These are phyloP conservation scores for Fraxinus americana DNA, from an alignment of 257 asterid genomes.

Conservation along the genomic window DNA sequence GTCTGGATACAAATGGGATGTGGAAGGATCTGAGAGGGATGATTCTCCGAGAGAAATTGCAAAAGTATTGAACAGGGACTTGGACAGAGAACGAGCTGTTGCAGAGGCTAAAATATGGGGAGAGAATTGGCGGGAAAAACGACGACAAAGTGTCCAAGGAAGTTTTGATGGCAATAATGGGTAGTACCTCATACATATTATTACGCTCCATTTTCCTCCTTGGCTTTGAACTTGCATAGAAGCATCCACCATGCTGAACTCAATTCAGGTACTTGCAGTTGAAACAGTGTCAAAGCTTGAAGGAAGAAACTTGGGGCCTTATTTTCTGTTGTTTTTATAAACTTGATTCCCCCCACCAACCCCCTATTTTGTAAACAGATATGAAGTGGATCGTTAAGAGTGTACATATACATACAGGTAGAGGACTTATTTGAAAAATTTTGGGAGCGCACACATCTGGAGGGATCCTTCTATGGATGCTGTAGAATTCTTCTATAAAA, in stretches of 20 bases:
- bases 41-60: conserved; percentile 53
- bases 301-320: neutral
- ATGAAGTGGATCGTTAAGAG: conserved; percentile 15
- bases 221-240: neutral
- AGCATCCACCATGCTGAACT: neutral
- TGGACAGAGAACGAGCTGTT: conserved; percentile 58
- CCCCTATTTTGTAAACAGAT: neutral
- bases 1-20: conserved; percentile 50
- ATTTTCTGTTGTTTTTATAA: neutral
- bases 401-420: conserved; percentile 18
- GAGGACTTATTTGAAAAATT: neutral
- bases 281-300: neutral
- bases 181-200: neutral
- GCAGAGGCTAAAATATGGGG: conserved; percentile 75
- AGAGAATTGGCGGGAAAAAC: conserved; percentile 55
- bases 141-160: conserved; percentile 43
- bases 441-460: neutral
- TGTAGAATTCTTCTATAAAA: neutral
- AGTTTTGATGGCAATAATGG: conserved; percentile 45
- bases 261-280: neutral
- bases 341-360: neutral
- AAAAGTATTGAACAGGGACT: conserved; percentile 47
- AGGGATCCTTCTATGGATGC: neutral
- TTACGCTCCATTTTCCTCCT: conserved; percentile 21
- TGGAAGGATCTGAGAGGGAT: conserved; percentile 55